These are phyloP conservation scores for Microglena sp. DNA, from an alignment of 139 green algal species.

Conservation along the genomic window DNA sequence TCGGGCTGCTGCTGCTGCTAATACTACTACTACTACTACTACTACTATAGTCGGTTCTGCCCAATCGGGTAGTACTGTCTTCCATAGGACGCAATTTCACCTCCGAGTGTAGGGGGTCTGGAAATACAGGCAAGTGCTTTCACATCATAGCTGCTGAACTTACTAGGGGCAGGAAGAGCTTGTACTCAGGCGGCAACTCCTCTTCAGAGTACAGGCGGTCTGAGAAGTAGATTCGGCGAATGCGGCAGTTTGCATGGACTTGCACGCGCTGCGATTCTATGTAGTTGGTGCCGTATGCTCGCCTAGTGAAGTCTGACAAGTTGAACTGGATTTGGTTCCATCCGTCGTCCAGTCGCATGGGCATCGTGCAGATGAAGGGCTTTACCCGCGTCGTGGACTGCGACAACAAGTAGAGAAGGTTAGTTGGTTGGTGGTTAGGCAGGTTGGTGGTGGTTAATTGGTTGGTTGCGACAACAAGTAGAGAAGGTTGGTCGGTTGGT, in stretches of 20 bases:
- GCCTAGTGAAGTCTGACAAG: conserved; percentile 81
- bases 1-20: too few species aligned
- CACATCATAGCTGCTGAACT: conserved; percentile 34
- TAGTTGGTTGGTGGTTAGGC: too few species aligned
- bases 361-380: conserved; percentile 95
- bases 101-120: too few species aligned
- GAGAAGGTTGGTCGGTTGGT: too few species aligned
- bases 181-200: conserved; percentile 91
- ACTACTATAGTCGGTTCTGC: too few species aligned
- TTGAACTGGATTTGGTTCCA: conserved; percentile 98
- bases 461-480: conserved; percentile 17
- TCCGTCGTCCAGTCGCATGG: conserved; percentile 84
- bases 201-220: conserved; percentile 94
- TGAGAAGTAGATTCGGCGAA: conserved; percentile 86
- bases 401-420: background rate
- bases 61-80: too few species aligned
- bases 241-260: conserved; percentile 89
- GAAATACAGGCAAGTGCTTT: too few species aligned
- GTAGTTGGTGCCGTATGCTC: conserved; percentile 88
- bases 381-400: conserved; percentile 73
- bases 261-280: conserved; percentile 79
- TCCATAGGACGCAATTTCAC: too few species aligned
- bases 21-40: too few species aligned
- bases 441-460: too few species aligned
- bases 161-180: conserved; percentile 78